phyloP scores from a whole-genome alignment of 2,329 filamentous ascomycete species.

The Xylariales sp. region DNA sequence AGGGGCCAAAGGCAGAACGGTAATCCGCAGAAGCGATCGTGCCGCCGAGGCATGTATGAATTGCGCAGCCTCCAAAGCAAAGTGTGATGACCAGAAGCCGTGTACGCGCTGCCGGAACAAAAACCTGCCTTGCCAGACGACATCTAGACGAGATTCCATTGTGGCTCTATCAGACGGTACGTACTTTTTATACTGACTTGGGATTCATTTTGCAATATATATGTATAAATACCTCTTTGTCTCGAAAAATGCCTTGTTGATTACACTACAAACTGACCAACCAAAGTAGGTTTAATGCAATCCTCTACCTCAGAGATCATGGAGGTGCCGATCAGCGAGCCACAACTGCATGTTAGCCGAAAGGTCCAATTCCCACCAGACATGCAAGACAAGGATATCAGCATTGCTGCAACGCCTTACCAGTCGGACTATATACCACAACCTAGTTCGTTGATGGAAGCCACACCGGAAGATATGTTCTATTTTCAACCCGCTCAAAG shows the following conservation, averaged over 20 bases:
- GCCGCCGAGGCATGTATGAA: constrained; percentile 20
- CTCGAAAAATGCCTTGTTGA: no score
- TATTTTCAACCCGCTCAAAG: constrained; percentile 22
- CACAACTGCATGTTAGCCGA: no score
- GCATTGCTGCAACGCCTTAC: constrained; percentile 4
- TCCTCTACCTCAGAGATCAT: no score
- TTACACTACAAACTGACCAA: no score
- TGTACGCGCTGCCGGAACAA: constrained; percentile 20
- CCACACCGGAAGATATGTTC: constrained; percentile 13
- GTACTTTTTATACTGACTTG: no score
- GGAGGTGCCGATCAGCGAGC: no score
- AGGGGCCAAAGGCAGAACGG: constrained; percentile 15
- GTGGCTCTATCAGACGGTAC: constrained; percentile 14
- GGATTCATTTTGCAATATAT: no score
- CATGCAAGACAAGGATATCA: not conserved
- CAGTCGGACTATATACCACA: constrained; percentile 1
- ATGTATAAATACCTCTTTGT: no score
- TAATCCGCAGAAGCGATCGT: constrained; percentile 21
- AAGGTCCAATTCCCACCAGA: not conserved
- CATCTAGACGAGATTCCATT: constrained; percentile 11
- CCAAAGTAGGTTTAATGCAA: no score
- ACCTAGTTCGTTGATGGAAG: not conserved
- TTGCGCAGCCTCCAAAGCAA: constrained; percentile 22
- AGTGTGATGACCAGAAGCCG: constrained; percentile 24
- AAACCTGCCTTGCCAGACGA: constrained; percentile 16